Evolutionary conservation across 352 stramenopile species (phyloP).

Genomic region (Pythium guiyangense): DNA sequence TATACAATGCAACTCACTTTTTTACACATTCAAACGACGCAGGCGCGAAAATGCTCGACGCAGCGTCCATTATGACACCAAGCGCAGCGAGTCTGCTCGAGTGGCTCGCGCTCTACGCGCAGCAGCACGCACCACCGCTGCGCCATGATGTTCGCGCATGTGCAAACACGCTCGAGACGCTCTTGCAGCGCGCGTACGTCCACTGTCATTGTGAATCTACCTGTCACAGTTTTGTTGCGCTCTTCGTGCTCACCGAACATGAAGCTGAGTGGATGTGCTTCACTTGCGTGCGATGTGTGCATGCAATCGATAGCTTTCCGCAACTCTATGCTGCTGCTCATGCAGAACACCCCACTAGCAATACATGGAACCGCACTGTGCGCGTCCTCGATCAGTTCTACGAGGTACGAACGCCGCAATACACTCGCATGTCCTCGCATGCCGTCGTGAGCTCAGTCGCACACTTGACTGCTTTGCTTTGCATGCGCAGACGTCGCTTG

Average conservation of each 20-base stretch:
- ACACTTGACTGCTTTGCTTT: neutral
- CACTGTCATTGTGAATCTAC: neutral
- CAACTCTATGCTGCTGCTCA: constrained; percentile 17
- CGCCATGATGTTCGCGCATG: neutral
- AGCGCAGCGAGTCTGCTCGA: constrained; percentile 25
- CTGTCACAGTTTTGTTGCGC: too few relatives aligned
- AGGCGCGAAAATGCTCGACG: neutral
- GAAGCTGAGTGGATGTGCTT: neutral
- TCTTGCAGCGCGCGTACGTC: constrained; percentile 20
- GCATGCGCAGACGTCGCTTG: constrained; percentile 18
- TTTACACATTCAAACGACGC: neutral
- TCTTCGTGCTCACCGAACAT: too few relatives aligned
- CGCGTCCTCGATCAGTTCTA: constrained; percentile 45
- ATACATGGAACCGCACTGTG: constrained; percentile 19
- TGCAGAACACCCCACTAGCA: neutral
- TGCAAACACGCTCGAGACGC: constrained; percentile 9
- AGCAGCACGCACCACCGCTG: neutral
- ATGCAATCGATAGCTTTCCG: constrained; percentile 19
- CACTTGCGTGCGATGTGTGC: neutral
- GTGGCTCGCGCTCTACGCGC: constrained; percentile 27
- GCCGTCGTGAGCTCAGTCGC: neutral
- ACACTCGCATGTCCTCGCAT: neutral
- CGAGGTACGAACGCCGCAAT: constrained; percentile 23
- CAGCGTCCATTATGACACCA: constrained; percentile 1
- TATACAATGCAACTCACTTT: too few relatives aligned